phyloP scores from a whole-genome alignment of 2,329 filamentous ascomycete genomes.

The Macrophomina phaseolina region DNA sequence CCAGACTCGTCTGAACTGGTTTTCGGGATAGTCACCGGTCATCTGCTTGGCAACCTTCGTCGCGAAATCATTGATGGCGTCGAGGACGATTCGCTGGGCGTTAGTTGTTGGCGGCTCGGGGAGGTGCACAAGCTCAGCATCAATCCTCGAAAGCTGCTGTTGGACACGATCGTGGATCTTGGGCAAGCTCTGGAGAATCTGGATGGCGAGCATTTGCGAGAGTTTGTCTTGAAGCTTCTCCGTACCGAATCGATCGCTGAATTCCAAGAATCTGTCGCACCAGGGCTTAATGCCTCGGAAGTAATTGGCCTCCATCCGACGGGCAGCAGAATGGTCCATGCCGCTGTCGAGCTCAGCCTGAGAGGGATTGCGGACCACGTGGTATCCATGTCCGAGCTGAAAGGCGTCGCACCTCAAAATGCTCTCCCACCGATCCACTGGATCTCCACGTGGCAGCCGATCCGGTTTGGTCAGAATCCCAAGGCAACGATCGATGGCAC shows the following conservation, averaged over 20 bases:
- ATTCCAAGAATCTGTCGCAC: slow-evolving; percentile 47
- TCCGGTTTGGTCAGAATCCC: slow-evolving; percentile 87
- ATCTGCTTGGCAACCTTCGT: slow-evolving; percentile 60
- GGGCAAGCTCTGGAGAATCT: slow-evolving; percentile 52
- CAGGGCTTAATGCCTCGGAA: slow-evolving; percentile 56
- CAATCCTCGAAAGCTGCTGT: slow-evolving; percentile 57
- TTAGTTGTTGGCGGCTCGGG: slow-evolving; percentile 71
- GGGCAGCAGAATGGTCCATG: slow-evolving; percentile 55
- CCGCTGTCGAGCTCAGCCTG: slow-evolving; percentile 56
- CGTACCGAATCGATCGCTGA: slow-evolving; percentile 59
- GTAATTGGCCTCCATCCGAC: slow-evolving; percentile 56
- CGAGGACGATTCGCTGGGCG: slow-evolving; percentile 68
- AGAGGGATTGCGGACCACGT: slow-evolving; percentile 70
- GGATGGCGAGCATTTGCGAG: slow-evolving; percentile 54
- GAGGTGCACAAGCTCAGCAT: slow-evolving; percentile 61
- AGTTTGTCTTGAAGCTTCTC: slow-evolving; percentile 55
- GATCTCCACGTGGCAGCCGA: slow-evolving; percentile 61
- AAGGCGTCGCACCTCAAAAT: slow-evolving; percentile 70
- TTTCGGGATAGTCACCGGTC: slow-evolving; percentile 52
- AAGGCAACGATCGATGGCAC: slow-evolving; percentile 51
- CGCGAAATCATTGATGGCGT: slow-evolving; percentile 64
- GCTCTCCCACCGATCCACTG: slow-evolving; percentile 63
- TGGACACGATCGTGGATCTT: slow-evolving; percentile 52
- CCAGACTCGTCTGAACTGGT: slow-evolving; percentile 53
- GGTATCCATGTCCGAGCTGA: slow-evolving; percentile 75